Base-by-base conservation (phyloP, 768 basidiomycete genomes). In the Tricholomella constricta region DNA sequence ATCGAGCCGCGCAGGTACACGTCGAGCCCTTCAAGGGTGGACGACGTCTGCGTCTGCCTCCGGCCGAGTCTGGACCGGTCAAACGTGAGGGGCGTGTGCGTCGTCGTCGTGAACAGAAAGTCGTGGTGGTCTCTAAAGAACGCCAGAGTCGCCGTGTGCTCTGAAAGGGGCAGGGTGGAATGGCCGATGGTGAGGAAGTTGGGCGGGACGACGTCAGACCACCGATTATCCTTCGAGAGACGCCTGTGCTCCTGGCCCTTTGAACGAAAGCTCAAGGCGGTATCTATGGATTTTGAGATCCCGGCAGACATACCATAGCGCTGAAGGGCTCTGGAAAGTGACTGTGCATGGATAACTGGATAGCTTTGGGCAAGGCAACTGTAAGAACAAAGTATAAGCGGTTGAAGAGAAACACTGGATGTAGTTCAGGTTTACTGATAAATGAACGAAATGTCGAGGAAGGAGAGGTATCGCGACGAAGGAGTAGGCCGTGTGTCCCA, bases 161-260 rank as follows among this genome's bases (percentile, higher is more conserved):
- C 64, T 10, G 67, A 60, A 15, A 46, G 55, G 11, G 52, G 54
- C 26, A 53, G 52, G 14, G 55, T 43, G 31, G 65, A 69, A 22
- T 59, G 37, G 6, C 57, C 59, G 19, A 64, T 51, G 45, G 64
- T 68, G 40, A 65, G 54, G 23, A 78, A 69, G 48, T 80, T 77
- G 4, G 83, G 81, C 15, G 82, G 81, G 6, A 82, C 70, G 42
- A 83, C 67, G 25, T 83, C 78, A 12, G 83, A 83, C 84, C 82
- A 85, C 31, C 80, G 76, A 11, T 70, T 59, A 19, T 63, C 62
- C 9, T 37, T 32, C 7, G 52, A 48, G 19, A 32, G 19, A 22
- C 35, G 32, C n/a, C 23, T 45, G 34, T 40, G 43, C 0, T 17
- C 45, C 29, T 35, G 31, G 23, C 11, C 19, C 23, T 47, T 40